Evolutionary conservation across 257 asterid species (phyloP), one percentile per base, ranked within the genome.

Genomic region (Solanum medicagineum): DNA sequence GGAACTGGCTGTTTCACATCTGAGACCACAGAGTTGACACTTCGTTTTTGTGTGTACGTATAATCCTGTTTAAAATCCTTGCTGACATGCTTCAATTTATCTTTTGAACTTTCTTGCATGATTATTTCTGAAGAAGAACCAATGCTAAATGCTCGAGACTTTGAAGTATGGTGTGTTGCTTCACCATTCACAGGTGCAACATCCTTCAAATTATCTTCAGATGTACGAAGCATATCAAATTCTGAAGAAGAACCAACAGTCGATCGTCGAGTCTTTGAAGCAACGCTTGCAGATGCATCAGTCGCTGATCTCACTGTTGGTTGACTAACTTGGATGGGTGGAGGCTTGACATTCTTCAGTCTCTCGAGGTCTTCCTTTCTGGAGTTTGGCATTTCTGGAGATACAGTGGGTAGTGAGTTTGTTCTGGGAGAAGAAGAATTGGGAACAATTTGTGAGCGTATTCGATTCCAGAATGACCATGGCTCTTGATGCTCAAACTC

Each of bases 401-500:
- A 88, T 77, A 62, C 82, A 53, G 93, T 83, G 69, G 86, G 66
- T 55, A 57, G 60, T 29, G 66, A 51, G 66, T 16, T 57, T 63
- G 0, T 45, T 84, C 57, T 65, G 20, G 85, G 70, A 0, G 81
- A 75, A n/a, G 80, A 74, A 36, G 89, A 74, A 8, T 56, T 74
- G n/a, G 86, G 60, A 62, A 81, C 84, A 19, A 68, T 29, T 40
- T 75, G 70, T 20, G 86, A 71, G 45, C 89, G 86, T 40, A 47
- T 14, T 4, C 87, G 82, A 70, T 86, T 88, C 17, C 83, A 53
- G 45, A 83, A 84, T 10, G 91, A 87, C 88, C 85, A 83, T 8
- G 89, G 87, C 77, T 89, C 87, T n/a, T 92, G 81, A 81, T 85
- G 84, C 90, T 88, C 89, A 63, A 89, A 89, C 89, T 92, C 94